Evolutionary conservation across 305 asterid species (phyloP), one percentile per base, ranked within the genome.

Genomic region (Fraxinus baroniana): DNA sequence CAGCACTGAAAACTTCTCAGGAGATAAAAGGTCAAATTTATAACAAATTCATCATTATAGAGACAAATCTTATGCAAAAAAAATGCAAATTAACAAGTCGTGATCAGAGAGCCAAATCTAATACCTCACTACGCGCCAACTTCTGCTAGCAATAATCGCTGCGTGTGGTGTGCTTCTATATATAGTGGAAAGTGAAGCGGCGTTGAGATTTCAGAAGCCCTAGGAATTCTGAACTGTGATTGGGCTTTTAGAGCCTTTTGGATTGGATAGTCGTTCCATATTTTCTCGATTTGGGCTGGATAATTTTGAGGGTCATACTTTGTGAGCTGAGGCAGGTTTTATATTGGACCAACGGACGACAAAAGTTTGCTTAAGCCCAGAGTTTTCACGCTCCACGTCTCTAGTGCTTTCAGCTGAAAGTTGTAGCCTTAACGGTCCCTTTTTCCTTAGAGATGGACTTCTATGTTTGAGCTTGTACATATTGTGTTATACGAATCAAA

Each of bases 1-100:
- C 87, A 83, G 80, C 90, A 85, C 83, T 32, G n/a, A 78, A 35
- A n/a, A 62, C 2, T 39, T 37, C 80, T 87, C 90, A 87, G 88
- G 57, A 46, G 57, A 46, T 46, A 46, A 46, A 46, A 46, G 57
- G 84, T 87, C 87, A 2, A 35, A 57, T 28, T n/a, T 28, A 74
- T 7, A 3, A 26, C 35, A n/a, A 44, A 44, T 13, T 68, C 88
- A 85, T 83, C 88, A 87, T 26, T 81, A 81, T 86, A 83, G 84
- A 24, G 49, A 3, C 26, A 12, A 68, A 68, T 3, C 5, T 13
- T 26, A 28, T 12, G 18, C n/a, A 30, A 30, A 30, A 3, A 1
- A 13, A 28, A 68, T 26, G 5, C 9, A 13, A 28, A 3, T 3
- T 28, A 0, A 68, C 7, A 68, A 7, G 1, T 46, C 6, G 3